phyloP scores from a whole-genome alignment of 768 basidiomycete species.

The Chalciporus piperatus region DNA sequence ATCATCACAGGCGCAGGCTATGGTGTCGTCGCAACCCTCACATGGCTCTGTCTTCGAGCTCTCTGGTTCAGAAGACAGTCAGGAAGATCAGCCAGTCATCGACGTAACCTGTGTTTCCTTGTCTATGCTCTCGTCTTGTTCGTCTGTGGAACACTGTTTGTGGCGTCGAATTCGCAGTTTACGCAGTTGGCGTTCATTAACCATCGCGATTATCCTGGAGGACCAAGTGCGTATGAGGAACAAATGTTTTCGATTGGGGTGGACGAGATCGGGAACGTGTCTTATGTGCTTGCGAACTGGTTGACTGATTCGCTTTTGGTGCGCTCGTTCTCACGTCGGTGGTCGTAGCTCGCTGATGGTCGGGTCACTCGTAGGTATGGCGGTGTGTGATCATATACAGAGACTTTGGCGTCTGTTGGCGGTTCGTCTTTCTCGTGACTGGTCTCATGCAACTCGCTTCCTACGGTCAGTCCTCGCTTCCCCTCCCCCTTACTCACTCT shows the following conservation, averaged over 20 bases:
- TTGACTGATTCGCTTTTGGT: constrained; percentile 27
- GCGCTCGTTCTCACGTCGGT: neutral
- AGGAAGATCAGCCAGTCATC: constrained; percentile 6
- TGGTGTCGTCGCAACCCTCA: constrained; percentile 25
- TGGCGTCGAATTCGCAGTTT: constrained; percentile 27
- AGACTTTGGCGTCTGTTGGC: constrained; percentile 14
- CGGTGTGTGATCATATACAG: constrained; percentile 29
- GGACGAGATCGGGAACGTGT: constrained; percentile 24
- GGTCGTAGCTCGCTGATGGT: neutral
- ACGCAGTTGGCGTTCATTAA: constrained; percentile 31
- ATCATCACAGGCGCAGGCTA: constrained; percentile 27
- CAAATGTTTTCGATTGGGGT: constrained; percentile 28
- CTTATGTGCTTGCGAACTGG: constrained; percentile 30
- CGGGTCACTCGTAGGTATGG: constrained; percentile 22
- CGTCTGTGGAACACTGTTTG: constrained; percentile 21
- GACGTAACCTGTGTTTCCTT: constrained; percentile 23
- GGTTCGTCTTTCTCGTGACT: constrained; percentile 15
- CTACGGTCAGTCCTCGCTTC: constrained; percentile 14
- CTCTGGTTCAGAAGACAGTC: constrained; percentile 18
- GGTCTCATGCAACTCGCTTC: constrained; percentile 27
- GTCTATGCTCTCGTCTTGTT: constrained; percentile 23
- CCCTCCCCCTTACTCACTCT: neutral
- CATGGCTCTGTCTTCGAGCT: constrained; percentile 19
- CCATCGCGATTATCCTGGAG: constrained; percentile 25
- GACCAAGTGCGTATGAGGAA: constrained; percentile 21